Percentiles rank a stretch among this genome's conserved stretches.
phyloP scores from a whole-genome alignment of 495 filamentous ascomycete species.

The Letharia columbiana region DNA sequence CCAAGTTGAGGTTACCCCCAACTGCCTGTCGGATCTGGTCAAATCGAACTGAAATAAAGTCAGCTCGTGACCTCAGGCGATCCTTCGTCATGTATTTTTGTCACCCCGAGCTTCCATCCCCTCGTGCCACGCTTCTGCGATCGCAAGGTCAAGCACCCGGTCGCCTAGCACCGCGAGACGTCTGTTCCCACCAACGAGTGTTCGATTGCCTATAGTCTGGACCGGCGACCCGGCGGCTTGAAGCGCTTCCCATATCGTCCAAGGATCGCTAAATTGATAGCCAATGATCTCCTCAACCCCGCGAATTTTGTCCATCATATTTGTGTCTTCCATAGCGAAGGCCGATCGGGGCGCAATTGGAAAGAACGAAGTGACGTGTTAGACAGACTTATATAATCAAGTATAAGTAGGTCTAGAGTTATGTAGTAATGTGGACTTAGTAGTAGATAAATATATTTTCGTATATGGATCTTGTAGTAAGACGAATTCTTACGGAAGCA shows the following conservation, averaged over 20 bases:
- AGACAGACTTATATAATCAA: too few relatives aligned
- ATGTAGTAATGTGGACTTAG: too few relatives aligned
- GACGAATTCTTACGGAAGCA: too few relatives aligned
- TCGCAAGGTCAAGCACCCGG: background rate
- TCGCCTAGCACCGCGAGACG: slow-evolving; percentile 19
- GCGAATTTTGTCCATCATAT: background rate
- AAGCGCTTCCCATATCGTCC: slow-evolving; percentile 17
- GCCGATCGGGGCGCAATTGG: too few relatives aligned
- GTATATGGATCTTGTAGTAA: too few relatives aligned
- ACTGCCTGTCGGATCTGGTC: background rate
- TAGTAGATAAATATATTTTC: too few relatives aligned
- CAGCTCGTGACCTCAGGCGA: background rate
- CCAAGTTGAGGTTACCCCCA: slow-evolving; percentile 4
- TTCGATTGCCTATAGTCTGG: background rate
- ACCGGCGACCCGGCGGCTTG: background rate
- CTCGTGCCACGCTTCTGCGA: slow-evolving; percentile 8
- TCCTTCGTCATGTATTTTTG: background rate
- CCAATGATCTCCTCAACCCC: slow-evolving; percentile 13
- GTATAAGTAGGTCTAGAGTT: too few relatives aligned
- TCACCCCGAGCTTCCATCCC: background rate
- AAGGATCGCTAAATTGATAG: slow-evolving; percentile 9
- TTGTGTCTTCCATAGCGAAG: too few relatives aligned
- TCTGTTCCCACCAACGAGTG: slow-evolving; percentile 11
- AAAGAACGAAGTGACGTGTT: too few relatives aligned
- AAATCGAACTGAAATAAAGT: background rate